A percentile compares a stretch with the other conserved stretches of the same genome.
Conservation (phyloP, 352 stramenopile species). For the Thraustochytrium striatum region DNA sequence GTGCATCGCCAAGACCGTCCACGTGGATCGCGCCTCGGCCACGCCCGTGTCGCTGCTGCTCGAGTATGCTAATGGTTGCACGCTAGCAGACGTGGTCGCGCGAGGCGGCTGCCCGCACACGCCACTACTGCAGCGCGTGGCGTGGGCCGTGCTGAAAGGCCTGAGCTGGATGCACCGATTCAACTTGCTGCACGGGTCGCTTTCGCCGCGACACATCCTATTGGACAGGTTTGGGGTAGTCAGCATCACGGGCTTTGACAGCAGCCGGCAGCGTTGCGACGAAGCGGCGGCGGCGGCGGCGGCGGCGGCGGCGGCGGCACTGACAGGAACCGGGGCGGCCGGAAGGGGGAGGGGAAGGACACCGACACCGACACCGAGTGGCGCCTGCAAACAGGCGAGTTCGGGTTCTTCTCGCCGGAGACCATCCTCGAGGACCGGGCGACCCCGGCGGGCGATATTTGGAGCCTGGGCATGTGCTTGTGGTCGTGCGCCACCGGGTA, state of each 20-base stretch:
- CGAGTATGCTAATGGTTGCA: conserved; percentile 34
- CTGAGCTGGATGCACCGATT: conserved; percentile 34
- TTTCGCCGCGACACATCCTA: conserved; percentile 17
- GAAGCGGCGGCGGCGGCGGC: too few relatives aligned
- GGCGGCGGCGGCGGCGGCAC: too few relatives aligned
- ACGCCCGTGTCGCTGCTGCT: neutral
- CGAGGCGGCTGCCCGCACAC: neutral
- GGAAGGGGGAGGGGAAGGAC: too few relatives aligned
- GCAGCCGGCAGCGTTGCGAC: too few relatives aligned
- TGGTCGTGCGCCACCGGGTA: neutral
- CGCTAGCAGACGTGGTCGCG: conserved; percentile 32
- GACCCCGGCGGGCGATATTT: conserved; percentile 57
- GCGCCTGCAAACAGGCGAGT: neutral
- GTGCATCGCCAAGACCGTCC: neutral
- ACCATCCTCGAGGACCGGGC: neutral
- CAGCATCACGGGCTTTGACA: too few relatives aligned
- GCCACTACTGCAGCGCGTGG: conserved; percentile 3
- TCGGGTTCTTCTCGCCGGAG: conserved; percentile 20
- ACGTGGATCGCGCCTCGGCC: neutral
- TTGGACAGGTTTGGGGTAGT: too few relatives aligned
- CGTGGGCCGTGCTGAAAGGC: conserved; percentile 26
- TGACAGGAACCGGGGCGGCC: too few relatives aligned
- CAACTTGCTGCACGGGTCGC: neutral
- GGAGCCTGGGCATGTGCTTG: conserved; percentile 47
- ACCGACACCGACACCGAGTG: too few relatives aligned